Evolutionary conservation across 148 eudicot genomes (phyloP).

Genomic region (Salicornia ramosissima): DNA sequence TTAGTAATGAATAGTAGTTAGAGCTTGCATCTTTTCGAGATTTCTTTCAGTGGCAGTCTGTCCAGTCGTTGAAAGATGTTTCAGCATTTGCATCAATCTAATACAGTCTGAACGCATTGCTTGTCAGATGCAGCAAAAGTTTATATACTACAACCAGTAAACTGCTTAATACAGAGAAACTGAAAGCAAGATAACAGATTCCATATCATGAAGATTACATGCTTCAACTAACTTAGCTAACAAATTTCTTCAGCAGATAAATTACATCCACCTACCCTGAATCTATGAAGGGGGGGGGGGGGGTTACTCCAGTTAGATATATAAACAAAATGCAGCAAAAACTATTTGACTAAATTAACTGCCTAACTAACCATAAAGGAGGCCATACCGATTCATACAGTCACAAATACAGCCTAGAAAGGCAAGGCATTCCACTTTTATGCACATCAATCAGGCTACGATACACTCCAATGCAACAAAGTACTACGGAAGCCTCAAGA

Average conservation of each 20-base stretch:
- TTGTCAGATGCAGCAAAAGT: too few species aligned
- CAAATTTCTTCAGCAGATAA: neutral
- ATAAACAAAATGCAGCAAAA: conserved; percentile 13
- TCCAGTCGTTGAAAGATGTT: too few species aligned
- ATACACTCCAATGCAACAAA: neutral
- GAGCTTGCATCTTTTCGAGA: too few species aligned
- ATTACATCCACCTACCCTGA: conserved; percentile 6
- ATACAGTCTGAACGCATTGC: too few species aligned
- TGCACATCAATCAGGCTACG: conserved; percentile 6
- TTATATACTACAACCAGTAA: neutral
- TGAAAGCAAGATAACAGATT: neutral
- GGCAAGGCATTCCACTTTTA: conserved; percentile 9
- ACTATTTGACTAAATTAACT: conserved; percentile 15
- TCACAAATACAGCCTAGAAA: conserved; percentile 17
- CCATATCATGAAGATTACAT: neutral
- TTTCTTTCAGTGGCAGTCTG: too few species aligned
- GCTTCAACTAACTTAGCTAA: neutral
- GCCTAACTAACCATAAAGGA: conserved; percentile 12
- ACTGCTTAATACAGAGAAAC: neutral
- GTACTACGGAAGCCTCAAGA: conserved; percentile 24
- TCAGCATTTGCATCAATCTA: too few species aligned
- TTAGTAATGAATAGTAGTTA: too few species aligned
- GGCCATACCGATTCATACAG: conserved; percentile 7
- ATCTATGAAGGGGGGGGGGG: neutral
- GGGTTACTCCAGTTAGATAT: conserved; percentile 12